Evolutionary conservation across 495 filamentous ascomycete species (phyloP).

Genomic region (Aspergillus baeticus): DNA sequence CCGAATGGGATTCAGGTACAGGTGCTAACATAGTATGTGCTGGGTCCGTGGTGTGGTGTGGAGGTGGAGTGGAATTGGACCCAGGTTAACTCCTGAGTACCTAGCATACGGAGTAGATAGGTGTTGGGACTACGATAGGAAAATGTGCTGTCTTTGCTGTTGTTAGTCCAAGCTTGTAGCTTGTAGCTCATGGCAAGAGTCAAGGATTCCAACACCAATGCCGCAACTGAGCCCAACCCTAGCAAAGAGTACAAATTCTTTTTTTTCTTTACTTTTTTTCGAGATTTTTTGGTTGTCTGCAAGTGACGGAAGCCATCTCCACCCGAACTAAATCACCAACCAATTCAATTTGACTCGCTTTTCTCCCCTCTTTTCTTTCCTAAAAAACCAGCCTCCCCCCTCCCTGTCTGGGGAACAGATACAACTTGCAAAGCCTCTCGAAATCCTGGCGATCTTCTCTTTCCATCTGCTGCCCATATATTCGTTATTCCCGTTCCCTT

Average conservation of each 20-base stretch:
- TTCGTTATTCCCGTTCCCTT: neutral
- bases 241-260: neutral
- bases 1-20: constrained; percentile 12
- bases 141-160: too few species aligned
- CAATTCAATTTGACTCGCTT: neutral
- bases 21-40: constrained; percentile 12
- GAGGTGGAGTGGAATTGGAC: constrained; percentile 10
- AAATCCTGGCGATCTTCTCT: neutral
- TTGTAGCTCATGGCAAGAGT: neutral
- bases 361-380: constrained; percentile 12
- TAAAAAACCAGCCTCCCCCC: constrained; percentile 9
- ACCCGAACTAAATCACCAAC: constrained; percentile 8
- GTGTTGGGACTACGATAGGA: too few species aligned
- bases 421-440: neutral
- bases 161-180: too few species aligned
- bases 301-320: constrained; percentile 24
- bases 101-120: too few species aligned
- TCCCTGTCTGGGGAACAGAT: constrained; percentile 10
- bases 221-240: neutral
- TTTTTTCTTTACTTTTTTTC: neutral
- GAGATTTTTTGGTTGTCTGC: neutral
- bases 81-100: neutral
- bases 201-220: neutral
- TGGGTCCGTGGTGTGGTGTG: constrained; percentile 17
- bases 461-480: neutral